Conservation (phyloP, 352 stramenopile genomes). For the Detonula confervacea region DNA sequence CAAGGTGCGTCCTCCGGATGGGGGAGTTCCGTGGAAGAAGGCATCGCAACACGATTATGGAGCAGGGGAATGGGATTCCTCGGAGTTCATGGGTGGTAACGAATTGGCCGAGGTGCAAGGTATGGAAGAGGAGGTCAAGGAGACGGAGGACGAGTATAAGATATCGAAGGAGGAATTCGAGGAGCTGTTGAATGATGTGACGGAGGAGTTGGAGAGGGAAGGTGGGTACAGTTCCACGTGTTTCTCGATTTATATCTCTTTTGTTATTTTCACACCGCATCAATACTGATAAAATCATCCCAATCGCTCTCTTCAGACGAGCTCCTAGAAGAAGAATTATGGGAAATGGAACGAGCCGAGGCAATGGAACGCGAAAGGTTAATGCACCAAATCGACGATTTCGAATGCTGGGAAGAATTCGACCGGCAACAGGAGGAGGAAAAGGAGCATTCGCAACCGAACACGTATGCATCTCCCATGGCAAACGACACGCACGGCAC, state of each 20-base stretch:
- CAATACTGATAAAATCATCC: too few species aligned
- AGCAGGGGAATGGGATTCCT: neutral
- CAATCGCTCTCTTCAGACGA: conserved; percentile 36
- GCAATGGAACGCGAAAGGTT: conserved; percentile 39
- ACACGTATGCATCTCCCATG: conserved; percentile 35
- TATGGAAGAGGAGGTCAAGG: neutral
- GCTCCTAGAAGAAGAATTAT: conserved; percentile 37
- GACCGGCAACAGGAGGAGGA: conserved; percentile 23
- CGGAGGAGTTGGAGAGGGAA: conserved; percentile 30
- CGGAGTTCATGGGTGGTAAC: neutral
- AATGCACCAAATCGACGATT: conserved; percentile 42
- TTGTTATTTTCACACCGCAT: too few species aligned
- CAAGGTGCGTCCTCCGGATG: neutral
- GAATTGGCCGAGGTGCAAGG: conserved; percentile 3
- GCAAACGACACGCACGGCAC: conserved; percentile 11
- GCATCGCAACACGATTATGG: too few species aligned
- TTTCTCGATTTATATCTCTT: neutral
- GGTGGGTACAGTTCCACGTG: neutral
- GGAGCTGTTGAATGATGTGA: conserved; percentile 39
- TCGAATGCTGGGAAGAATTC: conserved; percentile 35
- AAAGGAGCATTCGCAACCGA: conserved; percentile 1
- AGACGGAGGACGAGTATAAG: conserved; percentile 11
- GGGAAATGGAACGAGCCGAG: conserved; percentile 40
- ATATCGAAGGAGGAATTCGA: conserved; percentile 38
- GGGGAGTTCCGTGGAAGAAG: conserved; percentile 18